Conservation (phyloP, 768 basidiomycete genomes). For the Boletus tomentosulus region DNA sequence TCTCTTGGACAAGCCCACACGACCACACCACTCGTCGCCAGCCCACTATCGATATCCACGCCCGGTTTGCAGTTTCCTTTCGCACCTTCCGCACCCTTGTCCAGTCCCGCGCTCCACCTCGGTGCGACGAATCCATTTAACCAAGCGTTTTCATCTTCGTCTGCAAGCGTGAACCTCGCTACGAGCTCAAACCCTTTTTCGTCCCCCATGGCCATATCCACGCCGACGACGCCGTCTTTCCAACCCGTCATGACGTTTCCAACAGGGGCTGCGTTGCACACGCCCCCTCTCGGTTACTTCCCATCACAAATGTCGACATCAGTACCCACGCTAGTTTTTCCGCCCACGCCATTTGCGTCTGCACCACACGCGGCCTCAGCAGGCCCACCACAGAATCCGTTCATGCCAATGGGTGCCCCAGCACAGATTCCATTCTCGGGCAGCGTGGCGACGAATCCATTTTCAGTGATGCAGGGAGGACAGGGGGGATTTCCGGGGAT, state of each 20-base stretch:
- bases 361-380: neutral
- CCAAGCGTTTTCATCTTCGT: slow-evolving; percentile 3
- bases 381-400: slow-evolving; percentile 21
- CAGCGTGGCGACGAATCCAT: slow-evolving; percentile 12
- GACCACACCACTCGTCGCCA: neutral
- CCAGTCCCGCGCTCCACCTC: slow-evolving; percentile 14
- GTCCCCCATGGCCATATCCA: slow-evolving; percentile 3
- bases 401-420: slow-evolving; percentile 4
- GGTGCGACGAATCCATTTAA: slow-evolving; percentile 19
- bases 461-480: slow-evolving; percentile 13
- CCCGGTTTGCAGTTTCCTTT: slow-evolving; percentile 4
- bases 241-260: slow-evolving; percentile 8
- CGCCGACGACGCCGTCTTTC: slow-evolving; percentile 5
- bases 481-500: slow-evolving; percentile 17
- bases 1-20: slow-evolving; percentile 6
- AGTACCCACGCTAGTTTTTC: neutral
- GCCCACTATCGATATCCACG: slow-evolving; percentile 6
- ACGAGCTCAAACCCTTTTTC: slow-evolving; percentile 17
- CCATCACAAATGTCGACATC: slow-evolving; percentile 1
- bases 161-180: neutral
- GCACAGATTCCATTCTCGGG: slow-evolving; percentile 25
- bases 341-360: slow-evolving; percentile 1
- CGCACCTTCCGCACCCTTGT: neutral
- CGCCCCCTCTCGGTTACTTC: neutral
- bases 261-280: slow-evolving; percentile 5